These are phyloP conservation scores for Colletotrichum orbiculare DNA, from an alignment of 2,329 filamentous ascomycete species.

Conservation along the genomic window DNA sequence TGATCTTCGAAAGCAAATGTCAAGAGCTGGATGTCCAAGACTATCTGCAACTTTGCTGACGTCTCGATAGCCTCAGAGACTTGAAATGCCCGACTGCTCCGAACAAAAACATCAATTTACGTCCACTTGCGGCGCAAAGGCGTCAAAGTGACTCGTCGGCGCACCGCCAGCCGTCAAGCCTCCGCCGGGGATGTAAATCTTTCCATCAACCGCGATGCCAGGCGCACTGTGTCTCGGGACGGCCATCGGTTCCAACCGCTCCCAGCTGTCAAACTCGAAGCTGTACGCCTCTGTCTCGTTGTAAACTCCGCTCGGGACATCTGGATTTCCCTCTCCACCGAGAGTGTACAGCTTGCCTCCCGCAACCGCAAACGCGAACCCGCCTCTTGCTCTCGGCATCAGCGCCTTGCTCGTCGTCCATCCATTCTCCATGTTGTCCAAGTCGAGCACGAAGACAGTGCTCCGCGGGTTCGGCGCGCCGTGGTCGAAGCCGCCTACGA, in stretches of 20 bases:
- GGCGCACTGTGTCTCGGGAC: constrained; percentile 49
- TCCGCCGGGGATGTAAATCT: constrained; percentile 50
- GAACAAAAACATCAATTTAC: too few species aligned
- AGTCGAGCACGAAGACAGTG: constrained; percentile 49
- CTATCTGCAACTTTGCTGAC: too few species aligned
- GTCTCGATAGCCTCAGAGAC: too few species aligned
- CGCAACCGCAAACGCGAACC: constrained; percentile 43
- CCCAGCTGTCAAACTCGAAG: constrained; percentile 42
- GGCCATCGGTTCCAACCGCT: constrained; percentile 41
- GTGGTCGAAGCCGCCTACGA: constrained; percentile 48
- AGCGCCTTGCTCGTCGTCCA: constrained; percentile 42
- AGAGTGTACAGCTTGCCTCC: constrained; percentile 46
- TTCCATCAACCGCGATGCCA: constrained; percentile 41
- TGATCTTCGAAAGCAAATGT: too few species aligned
- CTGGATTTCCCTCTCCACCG: constrained; percentile 50
- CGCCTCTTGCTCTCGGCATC: constrained; percentile 53
- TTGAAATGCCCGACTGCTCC: too few species aligned
- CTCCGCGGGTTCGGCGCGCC: constrained; percentile 46
- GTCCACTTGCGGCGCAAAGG: neutral
- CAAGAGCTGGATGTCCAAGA: too few species aligned
- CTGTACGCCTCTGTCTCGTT: constrained; percentile 46
- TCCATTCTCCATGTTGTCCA: constrained; percentile 40
- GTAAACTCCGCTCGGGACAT: constrained; percentile 45
- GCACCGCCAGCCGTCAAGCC: constrained; percentile 33
- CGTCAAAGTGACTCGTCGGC: neutral